phyloP scores from a whole-genome alignment of 257 asterid genomes.

The Forsythia suspensa region DNA sequence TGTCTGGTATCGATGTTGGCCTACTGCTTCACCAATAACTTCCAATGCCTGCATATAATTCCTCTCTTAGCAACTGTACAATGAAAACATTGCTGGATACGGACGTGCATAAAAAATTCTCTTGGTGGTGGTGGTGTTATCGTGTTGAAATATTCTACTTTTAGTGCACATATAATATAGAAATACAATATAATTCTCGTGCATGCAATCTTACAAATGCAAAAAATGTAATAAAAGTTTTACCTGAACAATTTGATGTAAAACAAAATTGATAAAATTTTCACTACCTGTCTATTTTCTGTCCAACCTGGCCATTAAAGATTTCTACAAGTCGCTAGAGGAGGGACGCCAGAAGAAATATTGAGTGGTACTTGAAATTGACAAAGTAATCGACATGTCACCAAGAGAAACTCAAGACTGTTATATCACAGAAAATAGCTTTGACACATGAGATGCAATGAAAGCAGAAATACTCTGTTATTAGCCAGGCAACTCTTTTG shows the following conservation, averaged over 20 bases:
- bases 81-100: not conserved
- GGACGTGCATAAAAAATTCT: not conserved
- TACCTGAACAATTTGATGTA: not conserved
- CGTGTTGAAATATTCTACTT: not conserved
- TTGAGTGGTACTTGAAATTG: not conserved
- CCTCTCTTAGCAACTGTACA: not conserved
- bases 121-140: not conserved
- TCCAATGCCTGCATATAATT: slow-evolving; percentile 48
- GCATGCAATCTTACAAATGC: not conserved
- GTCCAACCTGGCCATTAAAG: not conserved
- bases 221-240: not conserved
- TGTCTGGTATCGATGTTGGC: slow-evolving; percentile 40
- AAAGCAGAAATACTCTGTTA: not conserved
- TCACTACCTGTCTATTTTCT: not conserved
- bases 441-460: not conserved
- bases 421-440: not conserved
- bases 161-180: not conserved
- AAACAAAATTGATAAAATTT: too few species aligned
- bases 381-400: not conserved
- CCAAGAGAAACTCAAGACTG: not conserved
- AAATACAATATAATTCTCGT: not conserved
- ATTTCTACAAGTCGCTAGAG: not conserved
- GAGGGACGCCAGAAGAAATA: not conserved
- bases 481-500: slow-evolving; percentile 5
- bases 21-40: slow-evolving; percentile 31